Evolutionary conservation across 805 yeast species (phyloP).

Genomic region (Phaffomyces antillensis): DNA sequence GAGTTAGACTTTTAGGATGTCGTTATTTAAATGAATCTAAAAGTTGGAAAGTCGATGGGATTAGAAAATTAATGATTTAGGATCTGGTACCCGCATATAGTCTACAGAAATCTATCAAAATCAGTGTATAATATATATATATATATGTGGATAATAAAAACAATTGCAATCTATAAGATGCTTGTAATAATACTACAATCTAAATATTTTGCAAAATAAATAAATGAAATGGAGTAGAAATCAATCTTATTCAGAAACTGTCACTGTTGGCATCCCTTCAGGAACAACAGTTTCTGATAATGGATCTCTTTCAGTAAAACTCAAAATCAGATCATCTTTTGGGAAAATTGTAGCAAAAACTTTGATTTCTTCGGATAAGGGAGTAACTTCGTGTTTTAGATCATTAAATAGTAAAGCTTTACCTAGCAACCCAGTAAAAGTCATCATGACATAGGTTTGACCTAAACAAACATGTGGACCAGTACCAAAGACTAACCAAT

Average conservation of each 20-base stretch:
- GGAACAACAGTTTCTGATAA: constrained; percentile 13
- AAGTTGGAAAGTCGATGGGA: constrained; percentile 68
- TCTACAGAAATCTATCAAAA: not conserved
- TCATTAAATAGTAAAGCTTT: constrained; percentile 79
- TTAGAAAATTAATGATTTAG: constrained; percentile 66
- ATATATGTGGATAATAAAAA: not conserved
- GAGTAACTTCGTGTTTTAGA: constrained; percentile 77
- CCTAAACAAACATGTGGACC: constrained; percentile 97
- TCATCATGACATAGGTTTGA: constrained; percentile 85
- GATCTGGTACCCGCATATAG: no score
- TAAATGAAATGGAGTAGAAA: not conserved
- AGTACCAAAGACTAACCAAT: constrained; percentile 95
- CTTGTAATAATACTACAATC: not conserved
- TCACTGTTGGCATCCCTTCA: constrained; percentile 5
- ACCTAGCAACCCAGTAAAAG: constrained; percentile 86
- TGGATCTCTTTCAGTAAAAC: constrained; percentile 62
- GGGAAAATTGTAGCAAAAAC: constrained; percentile 99
- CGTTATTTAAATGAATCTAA: constrained; percentile 47
- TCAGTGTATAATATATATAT: not conserved
- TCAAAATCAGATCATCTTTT: constrained; percentile 81
- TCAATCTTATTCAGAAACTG: constrained; percentile 4
- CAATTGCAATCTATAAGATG: not conserved
- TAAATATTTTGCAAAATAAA: not conserved
- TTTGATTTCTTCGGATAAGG: constrained; percentile 81
- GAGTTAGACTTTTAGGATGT: constrained; percentile 65